phyloP scores from a whole-genome alignment of 768 basidiomycete genomes.

The Trametes gibbosa region DNA sequence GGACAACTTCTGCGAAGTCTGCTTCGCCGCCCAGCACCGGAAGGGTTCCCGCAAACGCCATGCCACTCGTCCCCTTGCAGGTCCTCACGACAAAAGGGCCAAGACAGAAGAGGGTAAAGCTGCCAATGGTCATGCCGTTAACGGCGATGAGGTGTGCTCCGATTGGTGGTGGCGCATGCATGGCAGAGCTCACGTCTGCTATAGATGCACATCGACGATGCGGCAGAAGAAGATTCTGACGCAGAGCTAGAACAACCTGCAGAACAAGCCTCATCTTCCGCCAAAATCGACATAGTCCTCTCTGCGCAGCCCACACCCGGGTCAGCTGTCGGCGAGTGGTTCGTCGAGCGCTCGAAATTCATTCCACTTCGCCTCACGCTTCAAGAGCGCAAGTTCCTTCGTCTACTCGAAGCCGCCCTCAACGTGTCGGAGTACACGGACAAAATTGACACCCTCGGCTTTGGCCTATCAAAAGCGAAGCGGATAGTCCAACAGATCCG shows the following conservation, averaged over 20 bases:
- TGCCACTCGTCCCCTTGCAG: slow-evolving; percentile 44
- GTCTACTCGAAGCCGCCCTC: slow-evolving; percentile 81
- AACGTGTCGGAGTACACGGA: slow-evolving; percentile 87
- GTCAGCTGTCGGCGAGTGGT: slow-evolving; percentile 76
- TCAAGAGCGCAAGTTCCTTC: slow-evolving; percentile 77
- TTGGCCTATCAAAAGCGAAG: slow-evolving; percentile 78
- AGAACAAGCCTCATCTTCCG: slow-evolving; percentile 18
- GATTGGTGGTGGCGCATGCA: slow-evolving; percentile 21
- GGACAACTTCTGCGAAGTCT: slow-evolving; percentile 81
- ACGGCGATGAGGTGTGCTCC: slow-evolving; percentile 31
- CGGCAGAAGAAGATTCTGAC: slow-evolving; percentile 32
- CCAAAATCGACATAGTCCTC: slow-evolving; percentile 41
- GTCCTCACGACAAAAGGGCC: slow-evolving; percentile 16
- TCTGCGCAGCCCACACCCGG: slow-evolving; percentile 61
- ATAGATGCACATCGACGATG: slow-evolving; percentile 40
- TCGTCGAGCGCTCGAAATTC: slow-evolving; percentile 75
- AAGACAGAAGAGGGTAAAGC: slow-evolving; percentile 18
- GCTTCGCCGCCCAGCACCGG: slow-evolving; percentile 80
- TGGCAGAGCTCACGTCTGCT: not conserved
- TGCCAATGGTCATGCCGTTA: slow-evolving; percentile 24
- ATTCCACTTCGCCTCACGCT: slow-evolving; percentile 79
- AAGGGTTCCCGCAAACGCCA: slow-evolving; percentile 77
- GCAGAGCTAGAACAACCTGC: slow-evolving; percentile 34
- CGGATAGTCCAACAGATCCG: slow-evolving; percentile 85
- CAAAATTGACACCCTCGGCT: slow-evolving; percentile 82